phyloP scores from a whole-genome alignment of 768 basidiomycete species.

The Hypholoma sublateritium region DNA sequence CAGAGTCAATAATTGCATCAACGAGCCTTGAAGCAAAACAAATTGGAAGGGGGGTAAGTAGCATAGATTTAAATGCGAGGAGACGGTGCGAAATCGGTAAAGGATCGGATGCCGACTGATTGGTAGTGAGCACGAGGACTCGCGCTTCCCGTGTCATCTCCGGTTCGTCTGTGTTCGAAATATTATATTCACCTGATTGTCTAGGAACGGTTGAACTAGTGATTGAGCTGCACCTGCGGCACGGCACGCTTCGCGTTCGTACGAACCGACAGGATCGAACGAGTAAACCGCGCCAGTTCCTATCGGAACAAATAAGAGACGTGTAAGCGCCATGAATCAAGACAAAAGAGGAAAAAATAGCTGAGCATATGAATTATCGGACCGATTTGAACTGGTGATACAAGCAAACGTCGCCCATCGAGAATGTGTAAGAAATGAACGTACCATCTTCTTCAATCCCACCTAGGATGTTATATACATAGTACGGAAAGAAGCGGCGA shows the following conservation, averaged over 20 bases:
- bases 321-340: slow-evolving; percentile 12
- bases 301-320: slow-evolving; percentile 31
- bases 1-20: slow-evolving; percentile 19
- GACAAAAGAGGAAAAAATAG: slow-evolving; percentile 7
- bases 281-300: slow-evolving; percentile 98
- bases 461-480: slow-evolving; percentile 94
- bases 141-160: slow-evolving; percentile 19
- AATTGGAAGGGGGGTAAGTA: slow-evolving; percentile 13
- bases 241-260: slow-evolving; percentile 95
- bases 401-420: background rate
- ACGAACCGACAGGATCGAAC: slow-evolving; percentile 98
- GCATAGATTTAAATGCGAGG: slow-evolving; percentile 18
- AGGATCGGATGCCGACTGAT: slow-evolving; percentile 39
- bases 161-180: slow-evolving; percentile 22
- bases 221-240: slow-evolving; percentile 95
- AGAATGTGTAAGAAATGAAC: slow-evolving; percentile 27
- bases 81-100: slow-evolving; percentile 45
- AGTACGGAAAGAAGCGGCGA: slow-evolving; percentile 97
- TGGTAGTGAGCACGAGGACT: slow-evolving; percentile 18
- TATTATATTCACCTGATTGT: slow-evolving; percentile 81
- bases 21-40: background rate
- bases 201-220: slow-evolving; percentile 95
- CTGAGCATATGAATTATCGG: slow-evolving; percentile 14
- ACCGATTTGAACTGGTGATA: slow-evolving; percentile 5
- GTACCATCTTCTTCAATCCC: slow-evolving; percentile 95